Base-by-base conservation (phyloP, 805 yeast species). In the Clavispora phyllophila region DNA sequence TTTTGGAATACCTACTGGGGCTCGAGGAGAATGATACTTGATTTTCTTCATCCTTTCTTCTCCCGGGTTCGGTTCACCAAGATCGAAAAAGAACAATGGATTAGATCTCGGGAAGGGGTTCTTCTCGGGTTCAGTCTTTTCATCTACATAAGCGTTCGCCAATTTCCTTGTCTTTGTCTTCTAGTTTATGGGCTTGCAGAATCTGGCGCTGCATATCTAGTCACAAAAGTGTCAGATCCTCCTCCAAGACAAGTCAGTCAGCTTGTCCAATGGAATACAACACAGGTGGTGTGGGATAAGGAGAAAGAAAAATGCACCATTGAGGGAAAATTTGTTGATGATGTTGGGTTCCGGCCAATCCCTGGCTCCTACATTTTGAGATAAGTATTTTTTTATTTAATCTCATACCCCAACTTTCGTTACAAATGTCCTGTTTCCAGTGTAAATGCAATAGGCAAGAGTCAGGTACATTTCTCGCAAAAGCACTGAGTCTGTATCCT, bases 41-140 rank as follows among this genome's bases (percentile, higher is more conserved):
- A 75, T 34, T 63, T 79, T 39, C 63, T 79, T 29, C 52, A 57
- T 5, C 82, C 82, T 4, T 79, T 76, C 54, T 75, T 79, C 55
- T 51, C 63, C 9, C 60, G 74, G 10, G 60, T 78, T 17, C 73
- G 76, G 10, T 71, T 76, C 43, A 57, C 70, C 4, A 54, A 53
- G 5, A 48, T 59, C n/a, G 76, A 75, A 41, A 63, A 65, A 33
- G 59, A 65, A 14, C 68, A 63, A 41, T 79, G 84, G 84, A 59
- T 68, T 37, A 63, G 63, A 10, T 68, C 78, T 12, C 65, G 84
- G 31, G 78, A 75, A 42, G 84, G 83, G 0, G 66, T 75, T 24
- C 57, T 81, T 39, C 72, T 74, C 47, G 84, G 83, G 5, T 78
- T 78, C 48, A 78, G 82, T 3, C 53, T 75, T 8, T 68, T 68